Percentiles rank a stretch among this genome's conserved stretches.
Conservation (phyloP, 805 yeast genomes). For the Dipodascus geniculatus region DNA sequence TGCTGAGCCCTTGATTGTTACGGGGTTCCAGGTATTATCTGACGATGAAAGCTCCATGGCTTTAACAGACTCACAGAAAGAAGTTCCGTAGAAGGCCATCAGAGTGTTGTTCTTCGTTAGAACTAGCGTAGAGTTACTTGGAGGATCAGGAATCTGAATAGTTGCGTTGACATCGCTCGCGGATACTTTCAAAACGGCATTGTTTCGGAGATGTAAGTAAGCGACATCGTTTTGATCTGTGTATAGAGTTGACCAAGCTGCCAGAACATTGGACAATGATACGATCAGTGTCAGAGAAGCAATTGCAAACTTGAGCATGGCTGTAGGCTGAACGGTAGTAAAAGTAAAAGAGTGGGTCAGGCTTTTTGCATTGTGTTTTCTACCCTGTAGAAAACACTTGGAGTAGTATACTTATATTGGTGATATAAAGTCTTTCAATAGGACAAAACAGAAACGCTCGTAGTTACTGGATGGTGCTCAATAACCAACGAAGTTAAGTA, state of each 20-base stretch:
- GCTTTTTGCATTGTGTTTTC: slow-evolving; percentile 1
- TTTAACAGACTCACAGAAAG: not conserved
- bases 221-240: not conserved
- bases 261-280: not conserved
- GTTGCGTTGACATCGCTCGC: slow-evolving; percentile 2
- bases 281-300: not conserved
- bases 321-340: slow-evolving; percentile 2
- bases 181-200: not conserved
- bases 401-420: not conserved
- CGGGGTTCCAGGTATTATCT: slow-evolving; percentile 3
- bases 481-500: no score
- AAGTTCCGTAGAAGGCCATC: slow-evolving; percentile 1
- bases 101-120: not conserved
- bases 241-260: slow-evolving; percentile 3
- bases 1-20: not conserved
- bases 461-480: no score
- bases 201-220: not conserved
- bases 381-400: not conserved
- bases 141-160: not conserved
- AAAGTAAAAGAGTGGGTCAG: not conserved
- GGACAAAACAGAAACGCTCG: not conserved
- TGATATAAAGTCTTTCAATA: not conserved
- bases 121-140: not conserved
- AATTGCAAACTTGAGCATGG: slow-evolving; percentile 1
- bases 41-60: slow-evolving; percentile 5